Percentiles rank a stretch among this genome's conserved stretches.
Evolutionary conservation across 139 green algal species (phyloP).

Genomic region (Chlorella ohadii): DNA sequence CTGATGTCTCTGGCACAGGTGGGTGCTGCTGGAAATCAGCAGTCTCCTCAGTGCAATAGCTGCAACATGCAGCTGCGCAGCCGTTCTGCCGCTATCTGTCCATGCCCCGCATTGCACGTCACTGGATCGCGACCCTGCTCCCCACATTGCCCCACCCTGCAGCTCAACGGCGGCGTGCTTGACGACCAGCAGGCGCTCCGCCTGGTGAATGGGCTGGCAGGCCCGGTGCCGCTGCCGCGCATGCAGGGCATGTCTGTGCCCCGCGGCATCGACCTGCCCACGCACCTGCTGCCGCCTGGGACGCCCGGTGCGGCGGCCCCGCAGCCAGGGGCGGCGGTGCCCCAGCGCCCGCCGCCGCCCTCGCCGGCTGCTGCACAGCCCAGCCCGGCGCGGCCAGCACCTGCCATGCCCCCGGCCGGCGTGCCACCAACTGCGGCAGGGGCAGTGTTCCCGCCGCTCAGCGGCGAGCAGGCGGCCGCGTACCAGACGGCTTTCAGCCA

Average conservation of each 20-base stretch:
- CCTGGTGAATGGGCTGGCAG: constrained; percentile 44
- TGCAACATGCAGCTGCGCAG: not conserved
- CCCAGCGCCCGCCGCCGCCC: not conserved
- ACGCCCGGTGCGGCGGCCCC: not conserved
- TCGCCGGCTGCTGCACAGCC: not conserved
- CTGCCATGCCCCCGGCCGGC: not conserved
- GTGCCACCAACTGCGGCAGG: not conserved
- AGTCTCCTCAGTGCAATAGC: too few relatives aligned
- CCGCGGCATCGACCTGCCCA: constrained; percentile 22
- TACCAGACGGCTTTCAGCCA: constrained; percentile 75
- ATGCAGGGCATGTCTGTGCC: constrained; percentile 44
- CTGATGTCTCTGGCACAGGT: constrained; percentile 77
- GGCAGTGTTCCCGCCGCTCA: constrained; percentile 57
- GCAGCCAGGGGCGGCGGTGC: not conserved
- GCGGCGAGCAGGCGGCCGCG: constrained; percentile 56
- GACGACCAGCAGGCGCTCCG: constrained; percentile 38
- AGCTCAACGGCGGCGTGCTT: constrained; percentile 49
- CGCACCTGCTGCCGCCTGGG: constrained; percentile 1
- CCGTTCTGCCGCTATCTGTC: not conserved
- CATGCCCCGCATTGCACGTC: too few relatives aligned
- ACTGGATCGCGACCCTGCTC: too few relatives aligned
- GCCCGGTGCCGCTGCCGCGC: constrained; percentile 33
- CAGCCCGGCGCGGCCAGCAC: too few relatives aligned
- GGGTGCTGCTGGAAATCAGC: constrained; percentile 54
- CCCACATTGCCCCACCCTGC: too few relatives aligned